phyloP scores from a whole-genome alignment of 768 basidiomycete species.

The Scleroderma citrinum region DNA sequence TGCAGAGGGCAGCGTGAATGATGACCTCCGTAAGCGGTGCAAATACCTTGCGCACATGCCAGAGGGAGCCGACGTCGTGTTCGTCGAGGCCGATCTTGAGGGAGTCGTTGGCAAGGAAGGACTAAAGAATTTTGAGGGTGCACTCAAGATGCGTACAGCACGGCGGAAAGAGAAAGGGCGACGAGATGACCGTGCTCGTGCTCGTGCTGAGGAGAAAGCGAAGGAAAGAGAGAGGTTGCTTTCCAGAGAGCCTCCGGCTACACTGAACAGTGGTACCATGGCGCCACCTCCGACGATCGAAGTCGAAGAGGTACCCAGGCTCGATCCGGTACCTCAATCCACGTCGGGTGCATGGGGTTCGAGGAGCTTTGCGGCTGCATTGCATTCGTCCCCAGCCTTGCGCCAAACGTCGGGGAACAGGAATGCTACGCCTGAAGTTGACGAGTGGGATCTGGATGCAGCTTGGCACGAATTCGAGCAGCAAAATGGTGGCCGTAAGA shows the following conservation, averaged over 20 bases:
- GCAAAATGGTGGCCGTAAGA: conserved; percentile 43
- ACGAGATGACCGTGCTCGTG: conserved; percentile 83
- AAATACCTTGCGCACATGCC: conserved; percentile 94
- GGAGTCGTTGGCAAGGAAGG: conserved; percentile 72
- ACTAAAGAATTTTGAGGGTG: conserved; percentile 76
- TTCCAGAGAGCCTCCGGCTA: conserved; percentile 14
- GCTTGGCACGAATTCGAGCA: conserved; percentile 80
- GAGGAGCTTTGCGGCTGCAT: conserved; percentile 76
- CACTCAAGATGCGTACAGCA: conserved; percentile 67
- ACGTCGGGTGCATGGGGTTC: conserved; percentile 67
- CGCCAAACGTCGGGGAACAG: conserved; percentile 34
- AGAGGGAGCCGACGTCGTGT: conserved; percentile 87
- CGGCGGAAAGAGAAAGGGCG: conserved; percentile 76
- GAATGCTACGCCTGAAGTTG: conserved; percentile 24
- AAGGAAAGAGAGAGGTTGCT: conserved; percentile 43
- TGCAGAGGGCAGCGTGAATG: conserved; percentile 78
- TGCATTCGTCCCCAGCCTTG: conserved; percentile 46
- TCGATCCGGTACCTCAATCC: conserved; percentile 8
- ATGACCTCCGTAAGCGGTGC: conserved; percentile 90
- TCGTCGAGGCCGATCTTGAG: conserved; percentile 82
- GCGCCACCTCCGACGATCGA: conserved; percentile 6
- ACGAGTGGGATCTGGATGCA: conserved; percentile 74
- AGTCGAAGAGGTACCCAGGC: conserved; percentile 9
- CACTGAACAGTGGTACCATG: background rate
- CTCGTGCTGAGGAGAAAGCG: conserved; percentile 71